Evolutionary conservation across 495 filamentous ascomycete species (phyloP), one percentile per base, ranked within the genome.

Genomic region (Penicillium cataractarum): DNA sequence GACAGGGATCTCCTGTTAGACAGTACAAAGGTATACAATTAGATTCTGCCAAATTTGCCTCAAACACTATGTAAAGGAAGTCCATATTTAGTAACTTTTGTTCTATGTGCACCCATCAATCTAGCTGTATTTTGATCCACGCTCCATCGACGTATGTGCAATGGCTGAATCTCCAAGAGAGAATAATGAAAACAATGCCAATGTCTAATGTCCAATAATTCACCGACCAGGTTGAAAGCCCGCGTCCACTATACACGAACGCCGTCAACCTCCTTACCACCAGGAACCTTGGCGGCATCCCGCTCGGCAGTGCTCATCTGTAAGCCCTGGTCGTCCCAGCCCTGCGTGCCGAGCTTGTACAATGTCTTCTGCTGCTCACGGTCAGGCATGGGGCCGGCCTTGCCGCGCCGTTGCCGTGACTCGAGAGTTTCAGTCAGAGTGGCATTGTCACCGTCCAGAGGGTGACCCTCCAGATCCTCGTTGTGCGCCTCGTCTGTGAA

Each of bases 381-480:
- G 24, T 68, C 67, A 9, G 70, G 67, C 50, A 68, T 74, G 2
- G 71, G 70, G 2, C 75, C 74, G 22, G 55, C 53, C 69, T 82
- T 81, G 13, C 82, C 78, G 67, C 89, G 84, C 56, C 87, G 87
- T 55, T 76, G 68, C 48, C 80, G 77, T 10, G 86, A 89, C 70
- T 90, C 86, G 61, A 78, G 61, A 31, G 83, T 87, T 75, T 89
- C 87, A 10, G 90, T 66, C 32, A 89, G 73, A 7, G 86, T 84
- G 17, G 87, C 84, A 54, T 86, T 83, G 55, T 88, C 84, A 51
- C 80, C 76, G 40, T 83, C 79, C 26, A 80, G 72, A 24, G 58
- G 29, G 24, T 69, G 58, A 31, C 74, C 78, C 58, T 78, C 76
- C 35, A 82, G 58, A 62, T 82, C 78, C 15, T 75, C 66, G 0